Base-by-base conservation (phyloP, 805 yeast species). In the Lipomyces anomalus region DNA sequence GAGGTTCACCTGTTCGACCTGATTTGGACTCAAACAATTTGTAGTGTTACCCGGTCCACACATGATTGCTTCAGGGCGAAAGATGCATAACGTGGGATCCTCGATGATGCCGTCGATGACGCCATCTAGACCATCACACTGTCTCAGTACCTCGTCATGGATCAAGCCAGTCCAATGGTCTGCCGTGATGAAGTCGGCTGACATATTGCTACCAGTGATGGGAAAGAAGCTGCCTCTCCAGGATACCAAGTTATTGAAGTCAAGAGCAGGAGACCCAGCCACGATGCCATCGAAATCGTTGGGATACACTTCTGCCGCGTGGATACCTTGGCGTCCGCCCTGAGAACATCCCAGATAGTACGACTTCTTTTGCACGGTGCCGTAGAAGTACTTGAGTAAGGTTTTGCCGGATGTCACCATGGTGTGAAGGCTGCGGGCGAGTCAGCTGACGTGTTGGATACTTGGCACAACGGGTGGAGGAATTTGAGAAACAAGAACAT, bases 251-350 rank as follows among this genome's bases (percentile, higher is more conserved):
- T 13, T 17, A 43, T 34, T 17, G 30, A 28, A 26, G 16, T 29
- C 7, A 17, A 36, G 28, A 5, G 41, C 48, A 4, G 48, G 48
- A 11, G 48, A 21, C n/a, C 48, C 48, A 18, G 48, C 48, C 11
- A 44, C 34, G 17, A 44, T 41, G 22, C 48, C 48, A 21, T 44
- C 45, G 24, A 44, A 44, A 30, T 42, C 47, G 20, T 44, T 20
- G 4, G 48, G 47, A 22, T 23, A 35, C 11, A 26, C 20, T 29
- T 44, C 30, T 7, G 45, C 46, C 4, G 35, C 30, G 13, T n/a
- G 23, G 23, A 44, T 24, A 21, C 40, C 48, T 24, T 44, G 48
- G 1, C 36, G 26, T 7, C 48, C 48, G 11, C 48, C 48, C 4
- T 23, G 21, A 7, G 48, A 44, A 22, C 48, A 44, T n/a, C 48